Evolutionary conservation across 768 basidiomycete species (phyloP).

Genomic region (Tubosaeta brunneosetosa): DNA sequence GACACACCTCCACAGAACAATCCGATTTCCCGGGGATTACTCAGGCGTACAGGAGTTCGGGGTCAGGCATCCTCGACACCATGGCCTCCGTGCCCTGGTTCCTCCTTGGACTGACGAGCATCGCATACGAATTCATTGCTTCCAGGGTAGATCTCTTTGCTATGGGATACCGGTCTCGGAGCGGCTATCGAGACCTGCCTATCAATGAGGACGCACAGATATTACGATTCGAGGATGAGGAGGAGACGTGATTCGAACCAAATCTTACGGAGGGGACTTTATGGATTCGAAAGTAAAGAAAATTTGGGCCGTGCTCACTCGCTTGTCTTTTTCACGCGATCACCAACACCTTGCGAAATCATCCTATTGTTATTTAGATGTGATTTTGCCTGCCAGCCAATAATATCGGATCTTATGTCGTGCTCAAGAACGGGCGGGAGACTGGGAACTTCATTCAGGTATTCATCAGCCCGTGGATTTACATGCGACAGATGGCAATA

Average conservation of each 20-base stretch:
- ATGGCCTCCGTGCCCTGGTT: constrained; percentile 90
- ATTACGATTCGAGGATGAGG: constrained; percentile 79
- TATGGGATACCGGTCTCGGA: constrained; percentile 41
- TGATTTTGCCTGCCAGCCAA: too few relatives aligned
- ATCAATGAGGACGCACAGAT: constrained; percentile 89
- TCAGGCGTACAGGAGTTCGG: constrained; percentile 30
- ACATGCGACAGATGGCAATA: too few relatives aligned
- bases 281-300: neutral
- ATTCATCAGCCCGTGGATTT: too few relatives aligned
- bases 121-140: constrained; percentile 64
- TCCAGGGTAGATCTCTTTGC: constrained; percentile 40
- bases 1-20: constrained; percentile 45
- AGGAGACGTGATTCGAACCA: constrained; percentile 24
- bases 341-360: too few relatives aligned
- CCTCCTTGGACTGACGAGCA: constrained; percentile 70
- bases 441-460: too few relatives aligned
- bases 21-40: constrained; percentile 63
- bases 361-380: too few relatives aligned
- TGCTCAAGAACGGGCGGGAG: too few relatives aligned
- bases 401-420: too few relatives aligned
- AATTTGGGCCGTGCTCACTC: too few relatives aligned
- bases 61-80: constrained; percentile 57
- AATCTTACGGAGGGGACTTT: neutral
- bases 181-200: constrained; percentile 73
- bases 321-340: too few relatives aligned